Percentiles rank a stretch among this genome's conserved stretches.
Conservation (phyloP, 768 basidiomycete species). For the Lactifluus piperatus region DNA sequence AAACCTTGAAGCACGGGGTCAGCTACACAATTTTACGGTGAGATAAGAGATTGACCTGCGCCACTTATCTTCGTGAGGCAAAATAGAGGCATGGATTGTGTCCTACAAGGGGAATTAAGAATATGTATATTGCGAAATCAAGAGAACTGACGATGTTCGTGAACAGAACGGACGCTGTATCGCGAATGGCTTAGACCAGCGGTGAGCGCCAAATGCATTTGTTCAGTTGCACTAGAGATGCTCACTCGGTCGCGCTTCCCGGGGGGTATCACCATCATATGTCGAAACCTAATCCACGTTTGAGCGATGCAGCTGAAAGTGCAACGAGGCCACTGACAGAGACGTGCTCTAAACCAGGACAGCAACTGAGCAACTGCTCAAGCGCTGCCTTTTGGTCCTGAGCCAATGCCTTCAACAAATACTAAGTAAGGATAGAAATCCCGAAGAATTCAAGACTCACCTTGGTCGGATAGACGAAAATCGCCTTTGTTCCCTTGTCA, state of each 20-base stretch:
- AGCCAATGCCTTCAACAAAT: conserved; percentile 59
- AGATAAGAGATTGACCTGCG: conserved; percentile 39
- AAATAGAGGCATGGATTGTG: conserved; percentile 75
- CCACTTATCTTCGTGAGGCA: conserved; percentile 82
- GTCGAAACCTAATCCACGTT: conserved; percentile 45
- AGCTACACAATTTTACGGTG: conserved; percentile 4
- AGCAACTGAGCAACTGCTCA: conserved; percentile 52
- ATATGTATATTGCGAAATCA: neutral
- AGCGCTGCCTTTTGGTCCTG: conserved; percentile 77
- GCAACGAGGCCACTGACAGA: conserved; percentile 30
- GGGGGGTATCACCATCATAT: conserved; percentile 84
- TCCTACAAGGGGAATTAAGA: conserved; percentile 40
- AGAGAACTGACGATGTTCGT: conserved; percentile 66
- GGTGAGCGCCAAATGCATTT: neutral
- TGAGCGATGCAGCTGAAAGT: neutral
- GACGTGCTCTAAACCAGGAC: conserved; percentile 53
- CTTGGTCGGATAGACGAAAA: conserved; percentile 89
- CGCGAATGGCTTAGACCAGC: conserved; percentile 47
- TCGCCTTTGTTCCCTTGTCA: conserved; percentile 52
- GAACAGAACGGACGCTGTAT: conserved; percentile 70
- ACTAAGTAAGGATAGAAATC: neutral
- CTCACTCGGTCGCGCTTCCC: conserved; percentile 53
- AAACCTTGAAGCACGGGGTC: conserved; percentile 40
- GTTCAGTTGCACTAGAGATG: neutral
- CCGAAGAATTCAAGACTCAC: conserved; percentile 26